phyloP scores from a whole-genome alignment of 306 rosid genomes.

The Cotoneaster glaucophyllus region DNA sequence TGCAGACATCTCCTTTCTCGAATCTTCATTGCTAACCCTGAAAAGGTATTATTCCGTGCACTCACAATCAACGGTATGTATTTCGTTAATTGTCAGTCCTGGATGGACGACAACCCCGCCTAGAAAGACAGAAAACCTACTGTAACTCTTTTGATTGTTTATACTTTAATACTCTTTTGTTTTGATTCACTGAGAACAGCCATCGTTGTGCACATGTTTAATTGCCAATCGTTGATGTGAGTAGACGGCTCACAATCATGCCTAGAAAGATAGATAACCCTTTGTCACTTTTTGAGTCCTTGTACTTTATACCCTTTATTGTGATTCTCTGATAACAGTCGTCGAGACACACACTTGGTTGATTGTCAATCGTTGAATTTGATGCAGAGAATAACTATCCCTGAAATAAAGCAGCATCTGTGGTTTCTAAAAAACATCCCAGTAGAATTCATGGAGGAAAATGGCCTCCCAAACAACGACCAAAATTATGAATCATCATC shows the following conservation, averaged over 20 bases:
- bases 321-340: not conserved
- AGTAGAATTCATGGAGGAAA: constrained; percentile 55
- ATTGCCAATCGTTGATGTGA: not conserved
- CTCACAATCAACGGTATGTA: not conserved
- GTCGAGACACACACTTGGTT: not conserved
- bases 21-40: constrained; percentile 75
- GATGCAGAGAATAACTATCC: constrained; percentile 77
- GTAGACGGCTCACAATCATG: not conserved
- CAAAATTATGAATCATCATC: constrained; percentile 12
- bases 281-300: not conserved
- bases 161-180: not conserved
- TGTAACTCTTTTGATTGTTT: not conserved
- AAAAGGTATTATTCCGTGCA: constrained; percentile 46
- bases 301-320: not conserved
- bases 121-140: not conserved
- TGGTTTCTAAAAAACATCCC: constrained; percentile 80
- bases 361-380: not conserved
- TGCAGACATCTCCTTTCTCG: constrained; percentile 82
- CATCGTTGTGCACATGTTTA: too few relatives aligned
- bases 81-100: not conserved
- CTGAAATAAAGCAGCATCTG: constrained; percentile 66
- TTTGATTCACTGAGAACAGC: not conserved
- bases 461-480: constrained; percentile 22
- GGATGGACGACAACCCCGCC: not conserved
- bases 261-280: too few relatives aligned